Evolutionary conservation across 2,329 filamentous ascomycete species (phyloP), one percentile per base, ranked within the genome.

Genomic region (Fusarium liriodendri): DNA sequence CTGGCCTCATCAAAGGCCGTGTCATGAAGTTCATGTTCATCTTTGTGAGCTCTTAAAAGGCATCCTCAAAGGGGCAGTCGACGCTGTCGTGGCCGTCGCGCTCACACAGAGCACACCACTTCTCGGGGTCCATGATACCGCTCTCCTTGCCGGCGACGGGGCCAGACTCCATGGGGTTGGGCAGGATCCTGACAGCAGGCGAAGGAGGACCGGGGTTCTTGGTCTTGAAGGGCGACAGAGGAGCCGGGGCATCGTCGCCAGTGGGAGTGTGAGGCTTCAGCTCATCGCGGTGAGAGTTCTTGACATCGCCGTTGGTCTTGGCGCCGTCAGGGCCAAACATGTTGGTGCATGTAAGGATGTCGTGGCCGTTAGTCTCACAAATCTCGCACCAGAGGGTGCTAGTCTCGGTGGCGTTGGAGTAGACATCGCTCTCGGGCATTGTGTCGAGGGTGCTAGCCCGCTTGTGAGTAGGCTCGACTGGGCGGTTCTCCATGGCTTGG

Each of bases 21-120:
- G 63, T 72, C 65, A 72, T 68, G 67, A 74, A 70, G 64, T 62
- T 70, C 72, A 65, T 66, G 70, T 67, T 64, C 55, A 22, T 32
- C 13, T 29, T 64, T 37, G 47, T 42, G 20, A 57, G n/a, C 29
- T 29, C 54, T 82, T 85, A 92, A 74, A 92, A 93, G 33, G 91
- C 91, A 82, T 97, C 95, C 84, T 98, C 95, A 83, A 97, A 93
- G 14, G 95, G 95, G 83, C 95, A 98, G 82, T 97, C 95, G 70
- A 97, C 95, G 79, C 96, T 98, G 83, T 98, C 94, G 81, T 99
- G 97, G 16, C 97, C 97, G 79, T 99, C 97, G 71, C 94, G 91
- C 86, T 99, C 97, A 81, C 97, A 99, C 52, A 98, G 87, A 18
- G 97, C 97, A 83, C 97, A 99, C 97, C 97, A 99, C 84, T 98